Conservation (phyloP, 164 flowering plant species). For the Annona squamosa region DNA sequence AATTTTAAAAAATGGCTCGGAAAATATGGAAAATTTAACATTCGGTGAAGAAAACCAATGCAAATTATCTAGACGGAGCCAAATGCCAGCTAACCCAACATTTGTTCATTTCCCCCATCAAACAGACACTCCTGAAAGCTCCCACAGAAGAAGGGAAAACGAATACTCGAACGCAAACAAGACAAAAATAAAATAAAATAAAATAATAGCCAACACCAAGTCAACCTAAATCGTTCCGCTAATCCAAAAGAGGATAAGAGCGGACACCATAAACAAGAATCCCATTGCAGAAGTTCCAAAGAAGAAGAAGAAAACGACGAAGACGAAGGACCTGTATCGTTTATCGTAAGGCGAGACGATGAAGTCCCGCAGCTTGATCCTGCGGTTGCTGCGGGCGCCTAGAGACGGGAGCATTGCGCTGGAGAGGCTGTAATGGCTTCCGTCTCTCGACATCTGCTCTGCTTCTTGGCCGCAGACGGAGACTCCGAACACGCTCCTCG, state of each 20-base stretch:
- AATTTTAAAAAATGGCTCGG: too few relatives aligned
- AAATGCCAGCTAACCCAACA: background rate
- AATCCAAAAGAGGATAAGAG: background rate
- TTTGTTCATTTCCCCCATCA: too few relatives aligned
- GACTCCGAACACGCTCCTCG: conserved; percentile 27
- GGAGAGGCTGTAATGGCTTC: conserved; percentile 79
- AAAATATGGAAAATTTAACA: too few relatives aligned
- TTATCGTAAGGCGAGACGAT: conserved; percentile 77
- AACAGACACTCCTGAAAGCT: too few relatives aligned
- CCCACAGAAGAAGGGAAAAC: too few relatives aligned
- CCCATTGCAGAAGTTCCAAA: background rate
- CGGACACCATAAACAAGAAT: background rate
- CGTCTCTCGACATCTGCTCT: conserved; percentile 70
- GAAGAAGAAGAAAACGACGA: background rate
- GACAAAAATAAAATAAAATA: too few relatives aligned
- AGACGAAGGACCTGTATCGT: conserved; percentile 52
- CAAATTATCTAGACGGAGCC: background rate
- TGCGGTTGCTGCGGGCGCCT: conserved; percentile 72
- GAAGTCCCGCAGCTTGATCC: conserved; percentile 50
- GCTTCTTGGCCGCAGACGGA: conserved; percentile 49
- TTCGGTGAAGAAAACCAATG: too few relatives aligned
- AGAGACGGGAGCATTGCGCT: conserved; percentile 79
- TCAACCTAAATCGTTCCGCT: background rate
- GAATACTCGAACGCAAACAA: too few relatives aligned
- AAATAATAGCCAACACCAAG: background rate